phyloP scores from a whole-genome alignment of 2,329 filamentous ascomycete genomes.

The Aspergillus calidoustus region DNA sequence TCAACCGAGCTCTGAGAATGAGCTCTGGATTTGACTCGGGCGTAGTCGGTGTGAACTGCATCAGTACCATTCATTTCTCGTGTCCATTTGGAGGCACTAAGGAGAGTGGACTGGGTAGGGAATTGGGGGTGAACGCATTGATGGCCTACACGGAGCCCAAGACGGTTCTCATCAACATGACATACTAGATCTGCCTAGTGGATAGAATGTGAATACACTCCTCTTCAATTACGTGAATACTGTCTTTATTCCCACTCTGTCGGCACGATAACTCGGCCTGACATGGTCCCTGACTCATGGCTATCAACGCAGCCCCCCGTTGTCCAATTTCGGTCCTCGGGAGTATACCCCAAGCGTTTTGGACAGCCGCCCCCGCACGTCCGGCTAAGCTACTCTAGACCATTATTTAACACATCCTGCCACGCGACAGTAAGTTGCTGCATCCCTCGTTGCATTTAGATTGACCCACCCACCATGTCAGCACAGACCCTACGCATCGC shows the following conservation, averaged over 20 bases:
- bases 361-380: background rate
- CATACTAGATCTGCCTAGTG: background rate
- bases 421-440: no score
- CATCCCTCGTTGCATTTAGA: no score
- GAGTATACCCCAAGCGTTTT: background rate
- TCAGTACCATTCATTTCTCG: constrained; percentile 7
- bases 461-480: background rate
- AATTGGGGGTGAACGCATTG: constrained; percentile 9
- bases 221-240: no score
- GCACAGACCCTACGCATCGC: constrained; percentile 32
- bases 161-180: constrained; percentile 15
- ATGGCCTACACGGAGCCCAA: constrained; percentile 12
- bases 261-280: no score
- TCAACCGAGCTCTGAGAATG: constrained; percentile 67
- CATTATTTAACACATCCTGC: no score
- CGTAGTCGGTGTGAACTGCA: constrained; percentile 17
- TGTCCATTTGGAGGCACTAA: constrained; percentile 8
- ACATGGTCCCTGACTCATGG: no score
- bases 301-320: no score
- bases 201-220: background rate
- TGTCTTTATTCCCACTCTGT: no score
- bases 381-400: no score
- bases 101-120: constrained; percentile 11
- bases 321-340: background rate
- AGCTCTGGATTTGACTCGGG: constrained; percentile 13